Conservation (phyloP, 805 yeast genomes). For the Saccharomycopsis sp. region DNA sequence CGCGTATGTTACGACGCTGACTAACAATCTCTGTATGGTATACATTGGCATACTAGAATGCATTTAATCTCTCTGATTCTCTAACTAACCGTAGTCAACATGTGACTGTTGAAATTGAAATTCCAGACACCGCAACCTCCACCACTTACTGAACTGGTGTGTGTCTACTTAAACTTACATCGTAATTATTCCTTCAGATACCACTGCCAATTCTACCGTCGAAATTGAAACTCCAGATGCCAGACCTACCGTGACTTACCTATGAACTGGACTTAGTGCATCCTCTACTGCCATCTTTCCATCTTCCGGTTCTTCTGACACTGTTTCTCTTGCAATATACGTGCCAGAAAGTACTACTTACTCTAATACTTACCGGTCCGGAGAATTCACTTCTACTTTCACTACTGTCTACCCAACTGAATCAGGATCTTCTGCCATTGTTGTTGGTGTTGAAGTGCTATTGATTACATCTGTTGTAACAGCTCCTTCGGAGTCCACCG, state of each 20-base stretch:
- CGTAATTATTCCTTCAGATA: neutral
- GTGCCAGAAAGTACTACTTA: neutral
- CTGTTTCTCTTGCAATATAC: neutral
- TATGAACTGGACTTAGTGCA: neutral
- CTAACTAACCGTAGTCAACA: neutral
- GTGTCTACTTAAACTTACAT: neutral
- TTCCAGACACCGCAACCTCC: neutral
- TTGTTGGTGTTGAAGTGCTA: neutral
- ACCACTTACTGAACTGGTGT: neutral
- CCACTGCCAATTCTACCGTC: neutral
- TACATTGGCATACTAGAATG: neutral
- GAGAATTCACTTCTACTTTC: slow-evolving; percentile 3
- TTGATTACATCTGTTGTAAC: neutral
- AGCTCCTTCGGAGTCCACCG: neutral
- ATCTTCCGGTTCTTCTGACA: neutral
- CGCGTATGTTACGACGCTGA: neutral
- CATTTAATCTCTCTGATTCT: too few species aligned
- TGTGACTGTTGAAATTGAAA: neutral
- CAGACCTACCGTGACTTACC: neutral
- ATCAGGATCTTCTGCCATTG: neutral
- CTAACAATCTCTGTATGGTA: neutral
- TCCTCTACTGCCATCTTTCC: slow-evolving; percentile 1
- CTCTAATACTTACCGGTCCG: slow-evolving; percentile 1
- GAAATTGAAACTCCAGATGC: neutral
- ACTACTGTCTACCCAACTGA: slow-evolving; percentile 1